phyloP scores from a whole-genome alignment of 148 eudicot species.

The Vaccinium myrtillus region DNA sequence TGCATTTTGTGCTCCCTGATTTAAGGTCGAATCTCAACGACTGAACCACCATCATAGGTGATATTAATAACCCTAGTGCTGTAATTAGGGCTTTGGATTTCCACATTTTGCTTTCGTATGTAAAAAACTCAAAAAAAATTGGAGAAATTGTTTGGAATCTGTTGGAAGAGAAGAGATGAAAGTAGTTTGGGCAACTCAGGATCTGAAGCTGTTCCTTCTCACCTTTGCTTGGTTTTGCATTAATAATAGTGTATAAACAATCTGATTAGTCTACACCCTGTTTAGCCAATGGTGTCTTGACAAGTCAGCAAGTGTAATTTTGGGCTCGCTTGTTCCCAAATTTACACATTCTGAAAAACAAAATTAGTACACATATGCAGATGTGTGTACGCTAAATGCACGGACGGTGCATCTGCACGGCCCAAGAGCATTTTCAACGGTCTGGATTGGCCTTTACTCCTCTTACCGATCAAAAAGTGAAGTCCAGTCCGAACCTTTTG shows the following conservation, averaged over 20 bases:
- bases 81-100: conserved; percentile 12
- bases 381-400: too few relatives aligned
- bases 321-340: not conserved
- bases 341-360: too few relatives aligned
- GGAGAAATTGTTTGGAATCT: not conserved
- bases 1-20: conserved; percentile 70
- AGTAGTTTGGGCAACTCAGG: not conserved
- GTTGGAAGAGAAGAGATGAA: not conserved
- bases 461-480: too few relatives aligned
- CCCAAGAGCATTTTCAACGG: too few relatives aligned
- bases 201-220: not conserved
- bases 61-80: not conserved
- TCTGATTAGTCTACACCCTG: not conserved
- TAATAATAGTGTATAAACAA: not conserved
- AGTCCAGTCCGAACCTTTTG: too few relatives aligned
- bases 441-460: too few relatives aligned
- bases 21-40: conserved; percentile 58
- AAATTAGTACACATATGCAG: too few relatives aligned
- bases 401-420: too few relatives aligned
- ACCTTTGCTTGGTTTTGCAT: not conserved
- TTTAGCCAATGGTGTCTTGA: not conserved
- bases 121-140: not conserved
- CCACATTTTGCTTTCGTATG: conserved; percentile 9
- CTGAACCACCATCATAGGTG: conserved; percentile 14
- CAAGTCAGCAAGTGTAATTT: not conserved